Evolutionary conservation across 768 basidiomycete species (phyloP).

Genomic region (Tulasnella sp.): DNA sequence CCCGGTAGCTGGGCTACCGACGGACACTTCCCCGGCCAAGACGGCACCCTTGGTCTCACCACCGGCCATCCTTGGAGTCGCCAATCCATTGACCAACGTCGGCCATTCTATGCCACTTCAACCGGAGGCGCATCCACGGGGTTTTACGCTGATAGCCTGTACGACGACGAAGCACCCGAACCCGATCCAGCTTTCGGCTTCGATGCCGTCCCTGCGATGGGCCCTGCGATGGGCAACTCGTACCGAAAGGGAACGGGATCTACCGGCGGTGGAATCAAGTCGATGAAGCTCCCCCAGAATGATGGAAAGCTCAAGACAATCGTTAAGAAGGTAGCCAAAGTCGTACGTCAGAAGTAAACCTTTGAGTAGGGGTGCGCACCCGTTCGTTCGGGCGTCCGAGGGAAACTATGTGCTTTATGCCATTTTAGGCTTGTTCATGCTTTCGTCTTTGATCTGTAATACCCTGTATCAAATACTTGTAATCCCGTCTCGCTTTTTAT

Average conservation of each 20-base stretch:
- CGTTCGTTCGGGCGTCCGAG: background rate
- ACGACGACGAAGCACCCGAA: background rate
- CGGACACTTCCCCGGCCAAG: background rate
- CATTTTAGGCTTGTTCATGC: too few species aligned
- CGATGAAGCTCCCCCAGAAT: too few species aligned
- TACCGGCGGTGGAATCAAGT: too few species aligned
- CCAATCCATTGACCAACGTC: background rate
- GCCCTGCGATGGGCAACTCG: too few species aligned
- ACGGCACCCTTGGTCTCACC: background rate
- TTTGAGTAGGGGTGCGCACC: background rate
- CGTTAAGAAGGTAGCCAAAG: too few species aligned
- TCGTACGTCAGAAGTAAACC: background rate
- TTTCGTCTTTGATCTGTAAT: too few species aligned
- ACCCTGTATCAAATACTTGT: too few species aligned
- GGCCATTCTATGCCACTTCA: background rate
- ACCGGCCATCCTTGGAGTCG: background rate
- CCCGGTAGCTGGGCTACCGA: conserved; percentile 7
- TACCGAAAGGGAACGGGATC: too few species aligned
- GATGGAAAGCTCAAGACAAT: too few species aligned
- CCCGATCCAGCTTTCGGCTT: background rate
- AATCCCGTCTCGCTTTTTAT: too few species aligned
- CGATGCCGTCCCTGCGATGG: background rate
- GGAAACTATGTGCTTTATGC: background rate
- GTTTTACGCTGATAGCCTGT: background rate
- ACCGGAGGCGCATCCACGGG: background rate